Evolutionary conservation across 306 rosid species (phyloP).

Genomic region (Gillenia trifoliata): DNA sequence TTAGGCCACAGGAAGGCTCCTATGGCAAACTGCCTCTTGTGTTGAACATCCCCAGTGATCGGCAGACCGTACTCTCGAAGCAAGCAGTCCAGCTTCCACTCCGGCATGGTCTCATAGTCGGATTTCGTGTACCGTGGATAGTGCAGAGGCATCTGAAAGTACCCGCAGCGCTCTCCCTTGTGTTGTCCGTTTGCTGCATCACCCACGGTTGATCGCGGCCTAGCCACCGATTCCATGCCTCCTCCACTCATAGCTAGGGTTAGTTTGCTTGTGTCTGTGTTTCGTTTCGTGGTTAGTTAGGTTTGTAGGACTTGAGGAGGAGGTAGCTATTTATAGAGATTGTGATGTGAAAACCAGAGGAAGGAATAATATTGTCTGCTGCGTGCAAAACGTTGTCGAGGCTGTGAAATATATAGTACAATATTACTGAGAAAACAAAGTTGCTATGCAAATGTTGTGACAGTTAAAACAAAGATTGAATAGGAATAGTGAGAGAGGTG

Average conservation of each 20-base stretch:
- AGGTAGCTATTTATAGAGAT: slow-evolving; percentile 4
- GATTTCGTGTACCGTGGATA: slow-evolving; percentile 54
- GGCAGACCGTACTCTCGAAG: slow-evolving; percentile 60
- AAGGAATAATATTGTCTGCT: not conserved
- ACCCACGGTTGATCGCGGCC: not conserved
- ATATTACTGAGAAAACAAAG: slow-evolving; percentile 16
- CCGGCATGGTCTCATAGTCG: slow-evolving; percentile 66
- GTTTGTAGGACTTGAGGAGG: not conserved
- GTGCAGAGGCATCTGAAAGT: slow-evolving; percentile 66
- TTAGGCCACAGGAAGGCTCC: slow-evolving; percentile 60
- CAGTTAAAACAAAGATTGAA: not conserved
- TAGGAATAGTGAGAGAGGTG: not conserved
- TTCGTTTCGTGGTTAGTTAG: not conserved
- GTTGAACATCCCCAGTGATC: slow-evolving; percentile 36
- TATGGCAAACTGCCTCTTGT: slow-evolving; percentile 53
- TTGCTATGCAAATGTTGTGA: not conserved
- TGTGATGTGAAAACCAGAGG: not conserved
- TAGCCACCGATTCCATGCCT: slow-evolving; percentile 24
- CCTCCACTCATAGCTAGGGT: not conserved
- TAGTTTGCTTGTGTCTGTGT: not conserved
- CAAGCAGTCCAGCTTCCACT: slow-evolving; percentile 64
- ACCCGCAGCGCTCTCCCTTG: slow-evolving; percentile 14
- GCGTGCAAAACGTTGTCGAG: not conserved
- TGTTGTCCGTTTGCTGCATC: slow-evolving; percentile 4
- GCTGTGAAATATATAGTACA: not conserved